Evolutionary conservation across 345 rosid species (phyloP).

Genomic region (Mercurialis annua): DNA sequence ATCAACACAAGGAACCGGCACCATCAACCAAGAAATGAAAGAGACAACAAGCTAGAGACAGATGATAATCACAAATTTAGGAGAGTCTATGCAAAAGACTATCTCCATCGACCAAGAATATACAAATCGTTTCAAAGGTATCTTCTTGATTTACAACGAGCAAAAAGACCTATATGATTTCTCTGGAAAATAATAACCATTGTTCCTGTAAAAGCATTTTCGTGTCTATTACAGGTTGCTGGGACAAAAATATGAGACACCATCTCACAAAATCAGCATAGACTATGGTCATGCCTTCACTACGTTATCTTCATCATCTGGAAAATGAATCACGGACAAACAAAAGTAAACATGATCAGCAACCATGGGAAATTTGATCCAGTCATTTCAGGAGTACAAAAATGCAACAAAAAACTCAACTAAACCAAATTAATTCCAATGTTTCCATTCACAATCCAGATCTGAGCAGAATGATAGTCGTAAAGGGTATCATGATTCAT

Average conservation of each 20-base stretch:
- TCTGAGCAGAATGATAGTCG: too few relatives aligned
- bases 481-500: neutral
- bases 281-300: neutral
- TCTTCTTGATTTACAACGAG: too few relatives aligned
- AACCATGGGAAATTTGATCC: neutral
- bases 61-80: too few relatives aligned
- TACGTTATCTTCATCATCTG: constrained; percentile 75
- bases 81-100: neutral
- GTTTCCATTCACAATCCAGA: neutral
- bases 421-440: neutral
- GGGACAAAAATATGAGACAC: neutral
- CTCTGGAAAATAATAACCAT: neutral
- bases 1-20: too few relatives aligned
- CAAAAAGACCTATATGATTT: neutral
- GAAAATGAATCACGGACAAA: constrained; percentile 55
- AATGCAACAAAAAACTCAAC: neutral
- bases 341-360: constrained; percentile 4
- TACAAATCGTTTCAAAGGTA: neutral
- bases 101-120: neutral
- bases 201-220: constrained; percentile 5
- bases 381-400: neutral
- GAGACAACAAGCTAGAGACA: too few relatives aligned
- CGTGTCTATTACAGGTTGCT: constrained; percentile 1
- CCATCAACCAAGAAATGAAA: too few relatives aligned
- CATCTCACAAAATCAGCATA: neutral